A percentile compares a stretch with the other conserved stretches of the same genome.
Evolutionary conservation across 179 eudicot species (phyloP).

Genomic region (Carnegiea gigantea): DNA sequence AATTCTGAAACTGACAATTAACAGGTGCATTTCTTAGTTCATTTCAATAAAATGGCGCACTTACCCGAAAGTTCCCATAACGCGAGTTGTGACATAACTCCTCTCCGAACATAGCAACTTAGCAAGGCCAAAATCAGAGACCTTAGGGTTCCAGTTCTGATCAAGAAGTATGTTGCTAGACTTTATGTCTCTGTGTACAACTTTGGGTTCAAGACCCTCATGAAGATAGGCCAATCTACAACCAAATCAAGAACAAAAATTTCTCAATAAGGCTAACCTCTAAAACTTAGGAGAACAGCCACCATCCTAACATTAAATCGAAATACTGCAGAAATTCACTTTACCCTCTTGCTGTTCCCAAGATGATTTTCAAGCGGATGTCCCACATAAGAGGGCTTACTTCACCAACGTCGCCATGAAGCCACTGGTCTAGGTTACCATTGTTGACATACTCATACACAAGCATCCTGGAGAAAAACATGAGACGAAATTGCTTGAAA

Average conservation of each 20-base stretch:
- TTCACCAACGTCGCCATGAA: slow-evolving; percentile 65
- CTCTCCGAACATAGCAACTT: slow-evolving; percentile 62
- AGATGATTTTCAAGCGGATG: slow-evolving; percentile 57
- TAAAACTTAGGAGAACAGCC: background rate
- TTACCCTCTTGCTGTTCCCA: slow-evolving; percentile 77
- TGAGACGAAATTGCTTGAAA: background rate
- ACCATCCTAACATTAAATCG: slow-evolving; percentile 2
- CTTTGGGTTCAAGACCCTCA: slow-evolving; percentile 78
- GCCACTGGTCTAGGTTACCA: slow-evolving; percentile 76
- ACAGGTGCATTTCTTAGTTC: background rate
- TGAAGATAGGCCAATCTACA: slow-evolving; percentile 70
- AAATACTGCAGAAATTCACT: background rate
- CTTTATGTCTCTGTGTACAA: slow-evolving; percentile 67
- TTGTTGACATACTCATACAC: slow-evolving; percentile 67
- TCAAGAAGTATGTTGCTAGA: slow-evolving; percentile 72
- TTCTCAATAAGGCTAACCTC: background rate
- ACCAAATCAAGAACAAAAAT: slow-evolving; percentile 5
- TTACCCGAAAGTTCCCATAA: slow-evolving; percentile 79
- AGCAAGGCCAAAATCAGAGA: slow-evolving; percentile 73
- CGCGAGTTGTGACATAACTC: slow-evolving; percentile 69
- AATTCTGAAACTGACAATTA: background rate
- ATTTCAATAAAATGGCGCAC: slow-evolving; percentile 10
- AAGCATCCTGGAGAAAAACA: slow-evolving; percentile 48
- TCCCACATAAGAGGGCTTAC: slow-evolving; percentile 70
- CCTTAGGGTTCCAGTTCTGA: slow-evolving; percentile 58